phyloP scores from a whole-genome alignment of 768 basidiomycete genomes.

The Psilocybe sp. region DNA sequence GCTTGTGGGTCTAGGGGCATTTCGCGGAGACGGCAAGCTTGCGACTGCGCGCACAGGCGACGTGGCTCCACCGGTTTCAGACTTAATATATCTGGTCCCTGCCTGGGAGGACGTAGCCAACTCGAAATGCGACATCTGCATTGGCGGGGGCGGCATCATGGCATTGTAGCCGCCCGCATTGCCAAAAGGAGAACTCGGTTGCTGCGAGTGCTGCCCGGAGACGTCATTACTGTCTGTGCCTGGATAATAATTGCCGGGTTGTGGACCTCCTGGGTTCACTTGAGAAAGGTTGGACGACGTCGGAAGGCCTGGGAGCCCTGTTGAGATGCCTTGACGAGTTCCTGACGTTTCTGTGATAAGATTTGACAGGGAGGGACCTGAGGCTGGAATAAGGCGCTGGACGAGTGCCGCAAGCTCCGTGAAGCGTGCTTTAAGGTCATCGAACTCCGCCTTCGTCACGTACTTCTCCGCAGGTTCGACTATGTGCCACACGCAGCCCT shows the following conservation, averaged over 20 bases:
- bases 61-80: too few species aligned
- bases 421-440: slow-evolving; percentile 67
- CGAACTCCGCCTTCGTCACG: slow-evolving; percentile 73
- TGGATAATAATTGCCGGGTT: background rate
- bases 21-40: too few species aligned
- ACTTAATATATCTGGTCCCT: too few species aligned
- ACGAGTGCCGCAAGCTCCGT: slow-evolving; percentile 59
- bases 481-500: slow-evolving; percentile 80
- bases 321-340: background rate
- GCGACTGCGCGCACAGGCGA: too few species aligned
- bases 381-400: slow-evolving; percentile 38
- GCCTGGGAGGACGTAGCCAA: too few species aligned
- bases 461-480: slow-evolving; percentile 86
- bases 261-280: too few species aligned
- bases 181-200: background rate
- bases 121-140: too few species aligned
- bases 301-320: slow-evolving; percentile 6
- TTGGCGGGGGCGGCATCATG: too few species aligned
- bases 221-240: too few species aligned
- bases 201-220: too few species aligned
- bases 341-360: slow-evolving; percentile 21
- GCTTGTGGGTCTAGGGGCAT: too few species aligned
- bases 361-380: slow-evolving; percentile 13
- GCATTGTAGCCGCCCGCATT: too few species aligned
- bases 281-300: slow-evolving; percentile 6